Base-by-base conservation (phyloP, 192 early-diverging fungal species). In the Coemansia sp. region DNA sequence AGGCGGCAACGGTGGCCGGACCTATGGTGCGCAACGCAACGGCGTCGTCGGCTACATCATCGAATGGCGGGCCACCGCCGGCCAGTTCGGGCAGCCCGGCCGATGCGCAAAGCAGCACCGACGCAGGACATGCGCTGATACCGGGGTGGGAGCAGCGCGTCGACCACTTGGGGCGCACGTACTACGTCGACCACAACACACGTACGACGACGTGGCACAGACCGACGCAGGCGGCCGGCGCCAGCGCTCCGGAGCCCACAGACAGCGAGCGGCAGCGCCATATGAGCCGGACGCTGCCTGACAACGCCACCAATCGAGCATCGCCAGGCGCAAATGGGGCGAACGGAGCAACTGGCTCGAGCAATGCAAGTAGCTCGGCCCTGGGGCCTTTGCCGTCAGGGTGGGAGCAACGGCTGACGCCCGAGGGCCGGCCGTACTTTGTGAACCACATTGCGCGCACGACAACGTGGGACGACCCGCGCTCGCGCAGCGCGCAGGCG, bases 171-270 rank as follows among this genome's bases (percentile, higher is more conserved):
- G 92, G 94, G 8, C 88, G 97, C 2, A 90, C 91, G 5, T 99
- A 99, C 85, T 99, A 95, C 81, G 95, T 99, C 19, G 95, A 99
- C 80, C 97, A 99, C 74, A 97, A 93, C 76, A 90, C 87, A n/a
- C 87, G 95, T 37, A 90, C 89, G 12, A 99, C 97, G 7, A 97
- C 97, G 12, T 99, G 97, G 97, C 88, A 87, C 58, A 78, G 80
- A 51, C 80, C 80, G 22, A 62, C 55, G 21, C 64, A 64, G 27
- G 22, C 73, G 7, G 63, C 56, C 22, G 53, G 43, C n/a, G 49
- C 69, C 50, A 39, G 57, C 15, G 53, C 57, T 7, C 21, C 56
- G 45, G 81, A 83, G 61, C 83, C 85, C 24, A 86, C 89, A 5
- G 91, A 93, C 59, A 61, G 84, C 59, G 93, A 95, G 73, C 84